Base-by-base conservation (phyloP, 306 rosid species). In the Pachyrhizus erosus region DNA sequence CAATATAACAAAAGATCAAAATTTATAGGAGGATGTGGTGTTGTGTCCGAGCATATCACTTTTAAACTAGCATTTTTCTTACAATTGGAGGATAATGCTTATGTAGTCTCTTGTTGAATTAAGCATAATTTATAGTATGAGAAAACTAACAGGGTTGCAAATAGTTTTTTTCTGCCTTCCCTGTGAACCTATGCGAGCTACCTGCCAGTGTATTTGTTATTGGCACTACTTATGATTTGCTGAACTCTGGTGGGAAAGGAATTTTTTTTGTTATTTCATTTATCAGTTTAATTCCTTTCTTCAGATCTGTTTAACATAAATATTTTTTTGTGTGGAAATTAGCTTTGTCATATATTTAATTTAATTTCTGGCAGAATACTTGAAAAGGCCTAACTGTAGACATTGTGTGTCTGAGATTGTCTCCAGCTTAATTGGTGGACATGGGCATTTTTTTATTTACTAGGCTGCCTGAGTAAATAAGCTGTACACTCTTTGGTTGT, bases 81-180 rank as follows among this genome's bases (percentile, higher is more conserved):
- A n/a, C n/a, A n/a, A n/a, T n/a, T n/a, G n/a, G n/a, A n/a, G n/a
- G n/a, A n/a, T n/a, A n/a, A n/a, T n/a, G n/a, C n/a, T n/a, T n/a
- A n/a, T n/a, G n/a, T n/a, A n/a, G n/a, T n/a, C n/a, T n/a, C n/a
- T n/a, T n/a, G n/a, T n/a, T n/a, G n/a, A n/a, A n/a, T n/a, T n/a
- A n/a, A n/a, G n/a, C 34, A 14, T 46, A 67, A 37, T 4, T 27
- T 29, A 51, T 42, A 66, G 37, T 67, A 67, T 42, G 66, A 70
- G 66, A 73, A 57, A 12, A n/a, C 45, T 37, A 24, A 26, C 17
- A 27, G 76, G 31, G 49, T 40, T 65, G 84, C 66, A 65, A 11
- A 75, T 69, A 79, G 76, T 60, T 43, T 2, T 66, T 70, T 66
- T 26, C 21, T 37, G 51, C 78, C 43, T 74, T 67, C 67, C 33